These are phyloP conservation scores for Suillus subluteus DNA, from an alignment of 768 basidiomycete genomes.

Conservation along the genomic window DNA sequence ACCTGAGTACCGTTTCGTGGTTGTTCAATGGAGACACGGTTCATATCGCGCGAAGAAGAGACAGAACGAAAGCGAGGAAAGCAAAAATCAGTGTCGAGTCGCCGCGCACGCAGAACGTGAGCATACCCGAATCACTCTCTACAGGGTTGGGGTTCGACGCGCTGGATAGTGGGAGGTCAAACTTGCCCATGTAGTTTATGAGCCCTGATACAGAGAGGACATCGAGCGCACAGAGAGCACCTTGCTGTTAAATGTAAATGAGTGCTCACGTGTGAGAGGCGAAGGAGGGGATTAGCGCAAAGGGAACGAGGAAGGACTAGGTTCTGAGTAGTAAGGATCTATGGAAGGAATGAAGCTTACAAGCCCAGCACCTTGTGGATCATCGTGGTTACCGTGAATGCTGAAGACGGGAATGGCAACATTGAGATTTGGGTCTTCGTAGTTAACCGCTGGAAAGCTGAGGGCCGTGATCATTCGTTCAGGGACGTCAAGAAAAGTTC, in stretches of 20 bases:
- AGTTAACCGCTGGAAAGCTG: constrained; percentile 96
- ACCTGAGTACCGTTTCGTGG: constrained; percentile 52
- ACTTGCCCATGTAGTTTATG: constrained; percentile 97
- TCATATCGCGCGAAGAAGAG: background rate
- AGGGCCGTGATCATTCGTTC: background rate
- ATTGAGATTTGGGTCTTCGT: constrained; percentile 96
- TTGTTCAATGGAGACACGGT: constrained; percentile 33
- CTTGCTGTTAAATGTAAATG: constrained; percentile 60
- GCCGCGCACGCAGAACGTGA: background rate
- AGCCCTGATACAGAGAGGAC: constrained; percentile 92
- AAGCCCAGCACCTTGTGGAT: constrained; percentile 93
- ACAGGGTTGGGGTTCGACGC: constrained; percentile 34
- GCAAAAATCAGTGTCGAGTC: background rate
- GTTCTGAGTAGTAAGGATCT: background rate
- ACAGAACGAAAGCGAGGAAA: background rate
- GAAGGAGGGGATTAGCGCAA: background rate
- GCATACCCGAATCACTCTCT: constrained; percentile 1
- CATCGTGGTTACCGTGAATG: constrained; percentile 99
- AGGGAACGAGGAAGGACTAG: background rate
- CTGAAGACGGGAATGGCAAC: constrained; percentile 97
- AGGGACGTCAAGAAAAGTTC: background rate
- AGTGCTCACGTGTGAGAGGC: background rate
- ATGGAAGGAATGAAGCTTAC: constrained; percentile 46
- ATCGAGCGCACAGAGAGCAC: constrained; percentile 94
- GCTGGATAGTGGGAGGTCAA: constrained; percentile 82